Conservation (phyloP, 2,329 filamentous ascomycete species). For the Fusarium decemcellulare region DNA sequence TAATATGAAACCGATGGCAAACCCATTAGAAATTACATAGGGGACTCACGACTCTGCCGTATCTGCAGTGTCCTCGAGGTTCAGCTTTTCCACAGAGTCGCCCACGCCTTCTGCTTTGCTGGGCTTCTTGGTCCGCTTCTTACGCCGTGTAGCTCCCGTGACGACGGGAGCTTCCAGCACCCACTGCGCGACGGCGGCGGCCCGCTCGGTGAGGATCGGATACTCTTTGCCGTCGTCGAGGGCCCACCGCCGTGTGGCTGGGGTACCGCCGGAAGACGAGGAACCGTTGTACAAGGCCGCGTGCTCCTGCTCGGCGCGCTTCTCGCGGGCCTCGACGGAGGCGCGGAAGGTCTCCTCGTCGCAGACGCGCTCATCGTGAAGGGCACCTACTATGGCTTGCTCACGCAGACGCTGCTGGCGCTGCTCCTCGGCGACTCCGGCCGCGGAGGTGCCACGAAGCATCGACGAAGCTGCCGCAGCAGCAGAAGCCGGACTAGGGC, state of each 20-base stretch:
- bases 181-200: slow-evolving; percentile 79
- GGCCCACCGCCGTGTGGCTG: slow-evolving; percentile 68
- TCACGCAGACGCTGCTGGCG: slow-evolving; percentile 72
- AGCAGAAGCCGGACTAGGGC: slow-evolving; percentile 10
- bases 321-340: slow-evolving; percentile 73
- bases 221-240: slow-evolving; percentile 78
- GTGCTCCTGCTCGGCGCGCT: slow-evolving; percentile 64
- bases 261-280: not conserved
- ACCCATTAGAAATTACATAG: not conserved
- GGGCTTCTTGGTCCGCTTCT: slow-evolving; percentile 51
- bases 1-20: not conserved
- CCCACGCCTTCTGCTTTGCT: slow-evolving; percentile 20
- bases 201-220: slow-evolving; percentile 78
- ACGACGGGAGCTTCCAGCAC: slow-evolving; percentile 70
- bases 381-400: slow-evolving; percentile 76
- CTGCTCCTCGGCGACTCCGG: slow-evolving; percentile 61
- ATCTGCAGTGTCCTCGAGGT: slow-evolving; percentile 14
- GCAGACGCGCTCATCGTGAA: slow-evolving; percentile 77
- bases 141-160: slow-evolving; percentile 56
- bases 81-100: slow-evolving; percentile 25
- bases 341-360: slow-evolving; percentile 77
- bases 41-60: not conserved
- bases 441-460: slow-evolving; percentile 44
- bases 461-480: slow-evolving; percentile 47
- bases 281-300: slow-evolving; percentile 9